Evolutionary conservation across 495 filamentous ascomycete genomes (phyloP), one percentile per base, ranked within the genome.

Genomic region (Penicillium taxi): DNA sequence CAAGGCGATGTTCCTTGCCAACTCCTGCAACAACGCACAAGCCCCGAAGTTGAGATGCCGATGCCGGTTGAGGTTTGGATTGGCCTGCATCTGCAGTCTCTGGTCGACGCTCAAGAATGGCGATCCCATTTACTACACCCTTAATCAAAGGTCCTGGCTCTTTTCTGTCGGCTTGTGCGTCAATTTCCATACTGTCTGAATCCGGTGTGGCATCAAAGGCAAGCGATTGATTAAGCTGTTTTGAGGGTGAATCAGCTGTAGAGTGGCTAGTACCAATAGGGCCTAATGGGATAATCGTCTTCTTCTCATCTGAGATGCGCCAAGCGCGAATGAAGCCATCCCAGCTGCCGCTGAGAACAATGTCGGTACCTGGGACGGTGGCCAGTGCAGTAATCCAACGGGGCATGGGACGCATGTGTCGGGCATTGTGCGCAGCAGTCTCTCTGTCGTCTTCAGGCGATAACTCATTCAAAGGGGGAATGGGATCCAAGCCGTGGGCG

Each of bases 321-420:
- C 88, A 98, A n/a, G 78, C 81, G 18, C 89, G 72, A 11, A 96
- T 72, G 48, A 69, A 75, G 1, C 91, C 91, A 61, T 98, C 91
- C 86, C 89, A 96, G 55, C 85, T 93, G 11, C 90, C 91, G 42
- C 78, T 89, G 23, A 96, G 61, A 24, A 96, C 72, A 19, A 95
- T 61, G 50, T 98, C 86, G 7, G 84, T 86, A 50, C 86, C 93
- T 0, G 90, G 87, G 24, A 96, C 68, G 3, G 82, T 82, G 18
- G 81, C 67, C 27, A 98, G 63, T 2, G 91, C 91, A 6, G 91
- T 96, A 55, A 98, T 90, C 73, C 84, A 88, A 37, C 90, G 72
- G 12, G 88, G 85, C 47, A 50, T 63, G 20, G 50, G 64, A 11
- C 63, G 57, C 44, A 68, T 47, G 41, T 60, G 55, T 9, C 61